Evolutionary conservation across 768 basidiomycete species (phyloP), one percentile per base, ranked within the genome.

Genomic region (Phallus indusiatus): DNA sequence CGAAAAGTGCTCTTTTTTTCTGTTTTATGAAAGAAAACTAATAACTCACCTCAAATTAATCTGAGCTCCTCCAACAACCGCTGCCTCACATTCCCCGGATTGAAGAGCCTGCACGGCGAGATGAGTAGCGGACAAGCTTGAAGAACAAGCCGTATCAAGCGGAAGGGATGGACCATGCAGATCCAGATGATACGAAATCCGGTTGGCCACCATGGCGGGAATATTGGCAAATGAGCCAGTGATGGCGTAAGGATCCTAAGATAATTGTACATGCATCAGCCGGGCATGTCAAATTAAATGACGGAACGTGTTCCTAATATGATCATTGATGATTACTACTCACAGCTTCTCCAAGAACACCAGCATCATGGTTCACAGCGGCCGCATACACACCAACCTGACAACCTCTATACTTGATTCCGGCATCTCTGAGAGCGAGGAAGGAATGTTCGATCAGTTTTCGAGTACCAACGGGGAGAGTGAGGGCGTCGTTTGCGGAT

Each of bases 71-170:
- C 71, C 76, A 28, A 81, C 73, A 8, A 82, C 68, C 0, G 80
- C 80, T 3, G 76, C 72, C 24, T 78, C 73, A 34, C 79, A 73
- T 47, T 81, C 80, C 1, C 77, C 78, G 34, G 64, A 67, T 20
- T 67, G 67, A 5, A 81, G 67, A 0, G 76, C 73, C 33, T 75
- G 74, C 1, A 79, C 69, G 1, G 76, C 80, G 17, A 81, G 71
- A 65, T 81, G 79, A 50, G 77, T 68, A 1, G 76, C 77, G 5
- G 70, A 74, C n/a, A 76, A 65, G 16, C 71, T 72, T 18, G 78
- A 80, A 36, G 76, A 79, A 62, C 80, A 81, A 1, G 78, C 78
- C 0, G 77, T 79, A 60, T 81, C 79, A 0, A 75, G 63, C 5
- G 78, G 75, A 35, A 81, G 60, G 4, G 80, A 81, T 12, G 80